These are phyloP conservation scores for Penicillium brevicompactum DNA, from an alignment of 2,329 filamentous ascomycete species.

Conservation along the genomic window DNA sequence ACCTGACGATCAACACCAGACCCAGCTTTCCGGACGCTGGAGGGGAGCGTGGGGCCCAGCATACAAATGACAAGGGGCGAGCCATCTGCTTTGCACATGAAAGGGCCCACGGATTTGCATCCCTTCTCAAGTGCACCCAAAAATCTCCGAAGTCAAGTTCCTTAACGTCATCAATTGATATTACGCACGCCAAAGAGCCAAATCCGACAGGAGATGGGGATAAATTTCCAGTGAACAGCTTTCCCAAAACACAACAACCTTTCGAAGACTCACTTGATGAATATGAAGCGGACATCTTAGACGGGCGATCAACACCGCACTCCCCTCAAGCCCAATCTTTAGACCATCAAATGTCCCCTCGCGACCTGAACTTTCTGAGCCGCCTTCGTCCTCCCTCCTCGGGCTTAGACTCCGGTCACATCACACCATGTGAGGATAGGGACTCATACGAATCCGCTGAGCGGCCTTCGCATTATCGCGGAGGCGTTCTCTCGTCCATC, in stretches of 20 bases:
- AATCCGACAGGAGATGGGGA: conserved; percentile 34
- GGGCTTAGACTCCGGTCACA: conserved; percentile 36
- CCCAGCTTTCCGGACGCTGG: conserved; percentile 23
- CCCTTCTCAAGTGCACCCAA: conserved; percentile 33
- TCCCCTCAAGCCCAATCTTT: conserved; percentile 36
- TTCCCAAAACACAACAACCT: conserved; percentile 36
- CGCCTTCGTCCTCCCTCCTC: conserved; percentile 35
- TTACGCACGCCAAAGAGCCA: conserved; percentile 30
- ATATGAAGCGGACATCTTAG: conserved; percentile 31
- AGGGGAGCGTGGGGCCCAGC: conserved; percentile 29
- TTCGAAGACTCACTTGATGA: conserved; percentile 34
- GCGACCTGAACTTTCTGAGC: conserved; percentile 35
- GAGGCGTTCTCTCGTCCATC: conserved; percentile 72
- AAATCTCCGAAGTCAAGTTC: conserved; percentile 34
- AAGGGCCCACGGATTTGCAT: conserved; percentile 36
- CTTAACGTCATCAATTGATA: conserved; percentile 32
- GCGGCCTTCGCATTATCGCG: conserved; percentile 67
- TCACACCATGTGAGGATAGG: conserved; percentile 38
- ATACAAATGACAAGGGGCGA: conserved; percentile 35
- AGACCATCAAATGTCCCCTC: conserved; percentile 41
- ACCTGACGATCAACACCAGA: conserved; percentile 29
- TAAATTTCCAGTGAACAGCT: conserved; percentile 38
- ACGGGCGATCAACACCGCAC: conserved; percentile 30
- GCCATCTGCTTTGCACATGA: conserved; percentile 39
- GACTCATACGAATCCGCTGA: conserved; percentile 63